Evolutionary conservation across 2,329 filamentous ascomycete species (phyloP), one percentile per base, ranked within the genome.

Genomic region (Aspergillus bombycis): DNA sequence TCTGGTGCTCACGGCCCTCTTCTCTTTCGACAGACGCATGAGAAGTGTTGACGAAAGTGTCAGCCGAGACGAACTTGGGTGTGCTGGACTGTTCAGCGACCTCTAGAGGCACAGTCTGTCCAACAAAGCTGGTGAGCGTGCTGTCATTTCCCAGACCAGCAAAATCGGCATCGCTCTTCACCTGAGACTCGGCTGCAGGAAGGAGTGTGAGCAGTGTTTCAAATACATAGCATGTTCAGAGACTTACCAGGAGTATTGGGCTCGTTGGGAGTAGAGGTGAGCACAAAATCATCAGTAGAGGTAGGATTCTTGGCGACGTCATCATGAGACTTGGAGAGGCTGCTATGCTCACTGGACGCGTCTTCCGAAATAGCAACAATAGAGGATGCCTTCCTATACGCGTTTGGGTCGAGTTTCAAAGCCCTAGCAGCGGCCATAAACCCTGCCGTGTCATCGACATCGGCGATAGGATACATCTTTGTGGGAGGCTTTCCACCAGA

Each of bases 1-100:
- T 62, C 4, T 72, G 64, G 46, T 76, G 55, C 58, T 77, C 74
- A 32, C 76, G 72, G 61, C 77, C 65, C 54, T 75, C 69, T 32
- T 68, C 65, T 10, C 64, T 65, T n/a, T 65, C 62, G 36, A 58
- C 46, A 12, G 57, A 45, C 23, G 28, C 5, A 8, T 26, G 41
- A 26, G 38, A 45, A 19, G 23, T 19, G 12, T 26, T 54, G 8
- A 38, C 46, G 28, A 38, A n/a, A 11, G 28, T 45, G 54, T 54
- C 50, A 23, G 48, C 30, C 30, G 57, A 60, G 57, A 28, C n/a
- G 32, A 28, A 55, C 30, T 38, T n/a, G 9, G 32, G 9, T 11
- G 32, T 6, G 52, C 34, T 50, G 43, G 50, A 56, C 30, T 59
- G 34, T 14, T 62, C 23, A n/a, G 41, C 30, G 21, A 56, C 56